These are phyloP conservation scores for Oligophagozyma castellii DNA, from an alignment of 1,139 yeast genomes.

Conservation along the genomic window DNA sequence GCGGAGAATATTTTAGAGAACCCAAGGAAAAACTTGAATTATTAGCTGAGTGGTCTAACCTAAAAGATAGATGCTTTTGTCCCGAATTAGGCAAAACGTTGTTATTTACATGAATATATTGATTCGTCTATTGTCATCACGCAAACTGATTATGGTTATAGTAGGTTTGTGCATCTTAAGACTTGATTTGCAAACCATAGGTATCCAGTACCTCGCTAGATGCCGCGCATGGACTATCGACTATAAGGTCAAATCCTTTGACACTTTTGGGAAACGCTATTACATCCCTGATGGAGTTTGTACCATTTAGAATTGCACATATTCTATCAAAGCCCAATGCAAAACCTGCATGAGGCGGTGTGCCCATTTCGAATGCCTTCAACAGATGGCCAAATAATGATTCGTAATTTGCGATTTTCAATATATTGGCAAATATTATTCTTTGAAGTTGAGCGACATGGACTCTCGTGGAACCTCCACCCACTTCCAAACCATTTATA, in stretches of 20 bases:
- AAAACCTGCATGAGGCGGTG: conserved; percentile 98
- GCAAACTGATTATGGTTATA: background rate
- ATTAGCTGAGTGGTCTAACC: conserved; percentile 25
- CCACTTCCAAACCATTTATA: conserved; percentile 86
- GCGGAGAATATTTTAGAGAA: conserved; percentile 78
- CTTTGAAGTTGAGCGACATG: conserved; percentile 73
- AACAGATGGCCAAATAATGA: conserved; percentile 76
- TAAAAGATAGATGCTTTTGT: conserved; percentile 30
- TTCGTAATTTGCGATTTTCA: conserved; percentile 42
- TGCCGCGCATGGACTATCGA: conserved; percentile 69
- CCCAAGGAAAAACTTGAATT: conserved; percentile 44
- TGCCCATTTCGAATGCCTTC: conserved; percentile 72
- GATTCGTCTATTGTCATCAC: background rate
- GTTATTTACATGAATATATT: conserved; percentile 20
- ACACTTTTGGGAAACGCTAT: conserved; percentile 93
- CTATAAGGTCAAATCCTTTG: conserved; percentile 78
- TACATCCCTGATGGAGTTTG: conserved; percentile 73
- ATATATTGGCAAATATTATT: conserved; percentile 45
- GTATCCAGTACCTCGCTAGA: conserved; percentile 33
- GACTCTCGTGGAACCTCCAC: conserved; percentile 94
- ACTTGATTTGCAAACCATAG: conserved; percentile 27
- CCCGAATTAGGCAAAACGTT: conserved; percentile 43
- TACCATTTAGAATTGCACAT: conserved; percentile 77
- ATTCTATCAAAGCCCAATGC: conserved; percentile 91
- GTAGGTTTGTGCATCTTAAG: conserved; percentile 1